A percentile compares a stretch with the other conserved stretches of the same genome.
Conservation (phyloP, 768 basidiomycete genomes). For the Podaxis sp. region DNA sequence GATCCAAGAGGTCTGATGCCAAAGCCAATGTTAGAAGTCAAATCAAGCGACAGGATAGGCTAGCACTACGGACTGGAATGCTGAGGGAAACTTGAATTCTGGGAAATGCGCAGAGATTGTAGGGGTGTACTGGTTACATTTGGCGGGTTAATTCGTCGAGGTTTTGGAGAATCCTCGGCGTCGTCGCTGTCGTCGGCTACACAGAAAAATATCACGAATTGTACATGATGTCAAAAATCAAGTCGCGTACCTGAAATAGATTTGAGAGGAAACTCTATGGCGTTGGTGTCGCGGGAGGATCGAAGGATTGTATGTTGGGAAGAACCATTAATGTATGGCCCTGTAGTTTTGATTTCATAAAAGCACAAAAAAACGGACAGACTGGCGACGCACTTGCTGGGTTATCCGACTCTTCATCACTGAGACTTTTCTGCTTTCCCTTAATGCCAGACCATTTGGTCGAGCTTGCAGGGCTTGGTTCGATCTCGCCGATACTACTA, state of each 20-base stretch:
- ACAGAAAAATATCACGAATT: not conserved
- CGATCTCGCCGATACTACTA: conserved; percentile 59
- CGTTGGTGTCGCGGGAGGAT: conserved; percentile 4
- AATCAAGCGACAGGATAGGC: not conserved
- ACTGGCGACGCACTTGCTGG: conserved; percentile 42
- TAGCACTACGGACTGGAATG: conserved; percentile 51
- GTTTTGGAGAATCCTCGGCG: conserved; percentile 37
- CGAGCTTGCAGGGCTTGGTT: conserved; percentile 48
- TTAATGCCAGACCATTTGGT: conserved; percentile 42
- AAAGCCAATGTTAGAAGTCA: conserved; percentile 17
- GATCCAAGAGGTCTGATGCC: conserved; percentile 58
- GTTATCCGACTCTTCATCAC: conserved; percentile 67
- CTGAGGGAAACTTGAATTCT: conserved; percentile 44
- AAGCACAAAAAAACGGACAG: not conserved
- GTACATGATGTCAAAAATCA: not conserved
- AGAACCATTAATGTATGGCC: conserved; percentile 33
- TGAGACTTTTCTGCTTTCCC: conserved; percentile 57
- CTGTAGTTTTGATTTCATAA: conserved; percentile 23
- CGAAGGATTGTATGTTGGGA: conserved; percentile 36
- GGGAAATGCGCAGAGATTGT: conserved; percentile 54
- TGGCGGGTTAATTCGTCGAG: conserved; percentile 42
- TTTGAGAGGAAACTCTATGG: conserved; percentile 12
- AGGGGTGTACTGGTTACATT: conserved; percentile 57
- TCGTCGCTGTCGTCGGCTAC: conserved; percentile 37
- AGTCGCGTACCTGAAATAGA: conserved; percentile 10